A percentile compares a stretch with the other conserved stretches of the same genome.
Evolutionary conservation across 129 eudicot species (phyloP).

Genomic region (Chrysanthemum makinoi): DNA sequence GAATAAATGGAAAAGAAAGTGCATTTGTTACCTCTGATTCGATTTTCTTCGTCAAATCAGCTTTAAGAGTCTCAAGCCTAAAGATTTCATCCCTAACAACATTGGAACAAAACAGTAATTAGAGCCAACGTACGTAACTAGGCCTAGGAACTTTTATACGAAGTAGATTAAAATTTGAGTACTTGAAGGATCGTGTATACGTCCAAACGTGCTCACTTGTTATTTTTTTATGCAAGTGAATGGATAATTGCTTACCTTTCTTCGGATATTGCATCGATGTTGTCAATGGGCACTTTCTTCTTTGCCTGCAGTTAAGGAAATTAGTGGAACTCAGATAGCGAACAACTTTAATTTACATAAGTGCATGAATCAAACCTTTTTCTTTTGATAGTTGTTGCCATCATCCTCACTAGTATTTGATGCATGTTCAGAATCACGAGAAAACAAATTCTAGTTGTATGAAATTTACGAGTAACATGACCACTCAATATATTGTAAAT

Average conservation of each 20-base stretch:
- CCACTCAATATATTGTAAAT: no score
- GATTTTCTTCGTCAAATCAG: constrained; percentile 31
- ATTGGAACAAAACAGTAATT: constrained; percentile 7
- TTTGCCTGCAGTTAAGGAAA: constrained; percentile 50
- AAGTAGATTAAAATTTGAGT: constrained; percentile 9
- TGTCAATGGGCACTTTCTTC: constrained; percentile 77
- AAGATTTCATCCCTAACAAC: constrained; percentile 62
- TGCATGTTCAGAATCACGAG: constrained; percentile 47
- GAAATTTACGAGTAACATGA: no score
- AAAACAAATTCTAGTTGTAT: background rate
- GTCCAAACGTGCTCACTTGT: no score
- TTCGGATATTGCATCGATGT: constrained; percentile 47
- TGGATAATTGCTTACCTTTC: constrained; percentile 61
- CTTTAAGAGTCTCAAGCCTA: constrained; percentile 60
- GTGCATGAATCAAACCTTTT: constrained; percentile 44
- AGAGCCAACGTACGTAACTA: background rate
- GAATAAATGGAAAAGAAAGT: no score
- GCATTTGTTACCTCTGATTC: no score
- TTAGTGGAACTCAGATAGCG: no score
- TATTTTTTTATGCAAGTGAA: background rate
- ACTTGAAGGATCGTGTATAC: background rate
- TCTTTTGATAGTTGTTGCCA: constrained; percentile 22
- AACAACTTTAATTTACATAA: background rate
- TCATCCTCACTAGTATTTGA: constrained; percentile 48
- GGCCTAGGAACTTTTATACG: no score